Conservation (phyloP, 176 grass and related monocot species). For the Ampelocalamus luodianensis region DNA sequence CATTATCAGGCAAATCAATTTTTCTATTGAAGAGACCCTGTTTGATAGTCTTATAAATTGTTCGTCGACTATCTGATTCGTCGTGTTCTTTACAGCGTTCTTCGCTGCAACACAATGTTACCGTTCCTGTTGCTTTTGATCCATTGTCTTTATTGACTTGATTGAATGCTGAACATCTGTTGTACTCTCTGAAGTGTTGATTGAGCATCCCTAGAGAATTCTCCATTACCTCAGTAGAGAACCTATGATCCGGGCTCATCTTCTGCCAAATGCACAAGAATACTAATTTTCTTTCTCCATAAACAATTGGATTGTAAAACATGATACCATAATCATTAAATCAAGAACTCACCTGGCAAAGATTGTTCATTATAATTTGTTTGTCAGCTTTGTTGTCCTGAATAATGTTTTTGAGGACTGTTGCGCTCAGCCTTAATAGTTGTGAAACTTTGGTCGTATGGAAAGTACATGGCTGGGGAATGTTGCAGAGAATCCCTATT, state of each 20-base stretch:
- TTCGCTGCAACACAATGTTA: neutral
- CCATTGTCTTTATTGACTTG: constrained; percentile 6
- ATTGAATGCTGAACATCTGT: neutral
- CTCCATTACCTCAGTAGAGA: neutral
- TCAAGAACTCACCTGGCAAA: constrained; percentile 59
- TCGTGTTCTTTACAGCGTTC: neutral
- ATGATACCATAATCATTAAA: constrained; percentile 18
- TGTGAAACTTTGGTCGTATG: constrained; percentile 71
- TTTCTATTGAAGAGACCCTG: no score
- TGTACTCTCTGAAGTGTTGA: constrained; percentile 22
- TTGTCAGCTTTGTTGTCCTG: constrained; percentile 62
- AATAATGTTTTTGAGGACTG: constrained; percentile 62
- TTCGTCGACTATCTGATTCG: neutral
- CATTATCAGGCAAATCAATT: neutral
- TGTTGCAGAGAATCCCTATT: constrained; percentile 58
- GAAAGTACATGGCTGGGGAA: constrained; percentile 61
- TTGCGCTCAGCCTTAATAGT: constrained; percentile 64
- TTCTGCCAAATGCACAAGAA: constrained; percentile 59
- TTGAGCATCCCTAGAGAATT: constrained; percentile 1
- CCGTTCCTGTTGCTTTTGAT: constrained; percentile 37
- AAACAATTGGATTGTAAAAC: constrained; percentile 9
- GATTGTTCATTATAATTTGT: constrained; percentile 62
- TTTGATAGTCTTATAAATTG: no score
- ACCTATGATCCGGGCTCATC: constrained; percentile 36
- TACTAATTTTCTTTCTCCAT: constrained; percentile 28